Base-by-base conservation (phyloP, 148 eudicot species). In the Cornus suecica region DNA sequence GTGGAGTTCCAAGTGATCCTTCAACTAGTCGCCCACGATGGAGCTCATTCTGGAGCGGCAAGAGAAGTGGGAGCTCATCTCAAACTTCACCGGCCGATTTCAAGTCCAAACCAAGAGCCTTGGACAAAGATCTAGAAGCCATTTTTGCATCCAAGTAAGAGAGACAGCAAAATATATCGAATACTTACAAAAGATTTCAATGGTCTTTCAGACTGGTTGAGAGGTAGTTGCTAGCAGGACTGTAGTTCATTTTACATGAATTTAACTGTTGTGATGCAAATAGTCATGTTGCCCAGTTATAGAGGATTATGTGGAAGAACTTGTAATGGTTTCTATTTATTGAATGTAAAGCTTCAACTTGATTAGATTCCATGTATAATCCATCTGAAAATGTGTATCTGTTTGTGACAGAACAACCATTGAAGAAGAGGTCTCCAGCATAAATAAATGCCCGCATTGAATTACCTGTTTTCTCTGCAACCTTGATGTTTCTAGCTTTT, bases 71-170 rank as follows among this genome's bases (percentile, higher is more conserved):
- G 31, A 92, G 94, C 76, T 84, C 97, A 29, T 90, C 94, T 10
- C 81, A 71, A 51, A 77, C 78, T 22, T 79, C 94, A 18, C 83
- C 93, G 0, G 56, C 67, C 2, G 97, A 95, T 74, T 77, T 24
- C 37, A 94, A 88, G 82, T 71, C 94, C 5, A 90, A 80, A 66
- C 85, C 97, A 1, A 90, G 73, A 74, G 85, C 81, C 58, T 84
- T 95, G 89, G 77, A 87, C 77, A 88, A 89, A 83, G 97, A 92
- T 85, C 69, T 95, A 80, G 99, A 95, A 84, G 91, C 86, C 79
- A 92, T 95, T 75, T 95, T 95, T 86, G 97, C 97, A 63, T 86
- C 94, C 32, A 88, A 77, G 65, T 84, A 77, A 87, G 73, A 64
- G n/a, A n/a, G n/a, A n/a, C n/a, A n/a, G n/a, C n/a, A n/a, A n/a